Conservation (phyloP, 192 early-diverging fungal genomes). For the Coemansia sp. region DNA sequence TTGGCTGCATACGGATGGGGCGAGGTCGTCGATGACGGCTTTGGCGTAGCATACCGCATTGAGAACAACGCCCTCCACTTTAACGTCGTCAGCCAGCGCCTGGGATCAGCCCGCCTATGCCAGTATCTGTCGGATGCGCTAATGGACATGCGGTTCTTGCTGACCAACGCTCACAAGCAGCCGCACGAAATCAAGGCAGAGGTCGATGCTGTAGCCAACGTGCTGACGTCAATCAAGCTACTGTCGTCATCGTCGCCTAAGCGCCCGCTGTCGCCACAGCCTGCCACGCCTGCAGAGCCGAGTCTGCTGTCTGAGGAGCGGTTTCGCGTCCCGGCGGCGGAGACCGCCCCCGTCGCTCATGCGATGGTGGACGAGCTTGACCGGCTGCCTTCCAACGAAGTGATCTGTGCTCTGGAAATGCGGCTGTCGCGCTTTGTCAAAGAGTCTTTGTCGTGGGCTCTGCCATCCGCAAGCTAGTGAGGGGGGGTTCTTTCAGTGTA, state of each 20-base stretch:
- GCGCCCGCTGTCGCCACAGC: slow-evolving; percentile 14
- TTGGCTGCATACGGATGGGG: slow-evolving; percentile 59
- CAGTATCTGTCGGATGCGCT: slow-evolving; percentile 64
- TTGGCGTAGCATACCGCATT: slow-evolving; percentile 58
- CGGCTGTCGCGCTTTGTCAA: slow-evolving; percentile 53
- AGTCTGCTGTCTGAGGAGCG: slow-evolving; percentile 1
- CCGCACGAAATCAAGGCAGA: slow-evolving; percentile 53
- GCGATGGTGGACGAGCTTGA: slow-evolving; percentile 40
- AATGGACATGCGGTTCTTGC: slow-evolving; percentile 63
- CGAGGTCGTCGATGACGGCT: slow-evolving; percentile 59
- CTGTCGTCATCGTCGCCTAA: slow-evolving; percentile 41
- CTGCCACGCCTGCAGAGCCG: slow-evolving; percentile 1
- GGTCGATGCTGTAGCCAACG: slow-evolving; percentile 49
- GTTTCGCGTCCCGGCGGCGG: slow-evolving; percentile 28
- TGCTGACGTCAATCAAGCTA: slow-evolving; percentile 46
- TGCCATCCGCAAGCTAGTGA: slow-evolving; percentile 45
- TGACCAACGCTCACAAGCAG: slow-evolving; percentile 50
- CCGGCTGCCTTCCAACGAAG: slow-evolving; percentile 49
- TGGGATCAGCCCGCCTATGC: slow-evolving; percentile 56
- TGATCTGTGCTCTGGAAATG: slow-evolving; percentile 47
- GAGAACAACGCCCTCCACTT: slow-evolving; percentile 50
- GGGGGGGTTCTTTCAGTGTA: no score
- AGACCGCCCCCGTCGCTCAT: slow-evolving; percentile 14
- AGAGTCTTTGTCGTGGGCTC: slow-evolving; percentile 50
- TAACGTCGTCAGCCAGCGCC: slow-evolving; percentile 47